phyloP scores from a whole-genome alignment of 2,329 filamentous ascomycete species.

The Capronia coronata region DNA sequence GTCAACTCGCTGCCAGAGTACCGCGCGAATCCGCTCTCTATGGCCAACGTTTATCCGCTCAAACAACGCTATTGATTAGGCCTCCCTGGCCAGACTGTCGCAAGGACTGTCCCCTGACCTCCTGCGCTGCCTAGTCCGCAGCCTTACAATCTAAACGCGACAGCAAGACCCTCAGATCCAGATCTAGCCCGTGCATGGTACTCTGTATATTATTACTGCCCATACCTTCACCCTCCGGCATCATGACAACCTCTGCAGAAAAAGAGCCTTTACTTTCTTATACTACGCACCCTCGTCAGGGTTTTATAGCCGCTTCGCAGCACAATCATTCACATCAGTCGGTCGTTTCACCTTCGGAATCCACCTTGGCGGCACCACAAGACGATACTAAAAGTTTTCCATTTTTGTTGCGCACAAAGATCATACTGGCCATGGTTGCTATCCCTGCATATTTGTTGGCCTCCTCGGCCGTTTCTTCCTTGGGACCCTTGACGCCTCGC shows the following conservation, averaged over 20 bases:
- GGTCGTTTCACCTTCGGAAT: not conserved
- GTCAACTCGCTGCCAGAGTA: slow-evolving; percentile 51
- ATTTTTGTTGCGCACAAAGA: slow-evolving; percentile 14
- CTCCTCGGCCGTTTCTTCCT: slow-evolving; percentile 13
- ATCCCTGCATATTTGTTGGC: slow-evolving; percentile 23
- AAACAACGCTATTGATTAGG: not conserved
- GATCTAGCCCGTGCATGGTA: slow-evolving; percentile 1
- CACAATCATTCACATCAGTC: slow-evolving; percentile 10
- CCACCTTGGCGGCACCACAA: not conserved
- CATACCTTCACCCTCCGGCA: slow-evolving; percentile 3
- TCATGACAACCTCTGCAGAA: slow-evolving; percentile 14
- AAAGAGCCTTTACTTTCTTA: slow-evolving; percentile 17
- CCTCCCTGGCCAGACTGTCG: not conserved
- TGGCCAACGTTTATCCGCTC: slow-evolving; percentile 81
- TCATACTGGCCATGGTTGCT: slow-evolving; percentile 23
- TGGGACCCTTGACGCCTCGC: slow-evolving; percentile 15
- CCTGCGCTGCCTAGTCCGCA: slow-evolving; percentile 1
- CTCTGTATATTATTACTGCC: slow-evolving; percentile 11
- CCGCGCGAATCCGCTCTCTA: slow-evolving; percentile 74
- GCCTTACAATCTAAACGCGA: slow-evolving; percentile 11
- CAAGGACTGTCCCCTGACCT: not conserved
- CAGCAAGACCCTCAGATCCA: slow-evolving; percentile 13
- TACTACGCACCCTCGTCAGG: slow-evolving; percentile 11
- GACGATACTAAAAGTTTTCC: slow-evolving; percentile 3
- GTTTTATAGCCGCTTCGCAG: slow-evolving; percentile 5